Evolutionary conservation across 2,329 filamentous ascomycete species (phyloP).

Genomic region (Neofusicoccum ribis): DNA sequence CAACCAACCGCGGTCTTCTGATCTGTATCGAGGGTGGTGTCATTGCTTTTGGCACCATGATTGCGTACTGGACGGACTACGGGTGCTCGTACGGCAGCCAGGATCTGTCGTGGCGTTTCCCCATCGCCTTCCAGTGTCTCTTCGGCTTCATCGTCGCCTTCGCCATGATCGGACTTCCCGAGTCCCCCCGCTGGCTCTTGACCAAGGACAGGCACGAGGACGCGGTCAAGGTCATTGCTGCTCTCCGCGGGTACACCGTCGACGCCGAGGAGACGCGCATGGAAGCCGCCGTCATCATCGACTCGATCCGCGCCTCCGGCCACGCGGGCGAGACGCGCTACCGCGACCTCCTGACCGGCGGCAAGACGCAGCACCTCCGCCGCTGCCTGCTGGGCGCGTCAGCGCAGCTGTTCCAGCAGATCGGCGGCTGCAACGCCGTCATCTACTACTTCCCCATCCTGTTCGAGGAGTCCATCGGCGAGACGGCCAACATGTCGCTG

Average conservation of each 20-base stretch:
- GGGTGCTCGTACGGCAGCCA: constrained; percentile 34
- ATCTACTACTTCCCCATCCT: constrained; percentile 47
- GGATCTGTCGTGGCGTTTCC: constrained; percentile 50
- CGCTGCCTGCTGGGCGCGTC: constrained; percentile 62
- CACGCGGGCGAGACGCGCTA: constrained; percentile 44
- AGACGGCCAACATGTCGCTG: constrained; percentile 42
- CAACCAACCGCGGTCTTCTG: constrained; percentile 60
- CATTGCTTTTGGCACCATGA: constrained; percentile 53
- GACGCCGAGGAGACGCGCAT: constrained; percentile 58
- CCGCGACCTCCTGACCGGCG: constrained; percentile 59
- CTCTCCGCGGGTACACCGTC: constrained; percentile 48
- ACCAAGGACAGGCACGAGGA: constrained; percentile 52
- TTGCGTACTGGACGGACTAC: constrained; percentile 51
- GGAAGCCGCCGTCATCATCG: constrained; percentile 65
- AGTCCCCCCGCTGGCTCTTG: constrained; percentile 63
- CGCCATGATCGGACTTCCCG: constrained; percentile 51
- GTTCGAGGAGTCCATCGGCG: constrained; percentile 53
- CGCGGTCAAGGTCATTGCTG: constrained; percentile 53
- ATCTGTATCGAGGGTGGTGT: constrained; percentile 60
- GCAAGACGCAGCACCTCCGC: constrained; percentile 66
- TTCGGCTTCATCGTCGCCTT: constrained; percentile 50
- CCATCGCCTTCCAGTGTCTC: constrained; percentile 54
- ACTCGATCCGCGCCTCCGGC: constrained; percentile 49
- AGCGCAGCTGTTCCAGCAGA: constrained; percentile 62
- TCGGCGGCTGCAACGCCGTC: constrained; percentile 54